Percentiles rank a stretch among this genome's conserved stretches.
These are phyloP conservation scores for Colletotrichum sidae DNA, from an alignment of 2,329 filamentous ascomycete species.

Conservation along the genomic window DNA sequence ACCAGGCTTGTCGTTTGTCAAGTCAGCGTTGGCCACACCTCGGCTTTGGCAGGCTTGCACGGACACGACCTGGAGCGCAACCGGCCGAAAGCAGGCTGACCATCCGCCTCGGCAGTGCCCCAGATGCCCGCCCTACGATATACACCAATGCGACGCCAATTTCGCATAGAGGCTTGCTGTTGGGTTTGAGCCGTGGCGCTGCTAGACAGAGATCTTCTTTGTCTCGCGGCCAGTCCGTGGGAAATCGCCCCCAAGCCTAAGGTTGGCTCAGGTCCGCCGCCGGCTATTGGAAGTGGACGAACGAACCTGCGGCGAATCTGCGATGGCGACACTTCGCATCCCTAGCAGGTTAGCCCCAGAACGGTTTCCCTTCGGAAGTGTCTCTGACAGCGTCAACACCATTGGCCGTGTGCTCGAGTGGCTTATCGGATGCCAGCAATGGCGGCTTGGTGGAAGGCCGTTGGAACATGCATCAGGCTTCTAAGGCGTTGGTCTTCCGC, in stretches of 20 bases:
- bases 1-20: conserved; percentile 4
- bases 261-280: conserved; percentile 13
- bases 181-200: conserved; percentile 28
- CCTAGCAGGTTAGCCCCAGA: conserved; percentile 23
- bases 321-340: conserved; percentile 4
- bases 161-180: conserved; percentile 9
- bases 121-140: conserved; percentile 3
- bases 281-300: conserved; percentile 23
- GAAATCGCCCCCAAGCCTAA: conserved; percentile 13
- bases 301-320: conserved; percentile 9
- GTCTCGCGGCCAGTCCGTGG: conserved; percentile 33
- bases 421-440: conserved; percentile 35
- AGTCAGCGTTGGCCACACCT: conserved; percentile 28
- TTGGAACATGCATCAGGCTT: conserved; percentile 38
- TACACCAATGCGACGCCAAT: conserved; percentile 18
- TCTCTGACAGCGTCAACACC: conserved; percentile 31
- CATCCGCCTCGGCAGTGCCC: neutral
- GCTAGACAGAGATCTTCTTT: conserved; percentile 28
- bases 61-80: conserved; percentile 22
- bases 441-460: conserved; percentile 35
- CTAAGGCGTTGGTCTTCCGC: conserved; percentile 30
- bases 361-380: conserved; percentile 21
- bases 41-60: conserved; percentile 21
- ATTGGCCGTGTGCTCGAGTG: conserved; percentile 27
- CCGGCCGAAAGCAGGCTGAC: conserved; percentile 29